Evolutionary conservation across 2,329 filamentous ascomycete species (phyloP), one percentile per base, ranked within the genome.

Genomic region (Drechslerella coelobrocha): DNA sequence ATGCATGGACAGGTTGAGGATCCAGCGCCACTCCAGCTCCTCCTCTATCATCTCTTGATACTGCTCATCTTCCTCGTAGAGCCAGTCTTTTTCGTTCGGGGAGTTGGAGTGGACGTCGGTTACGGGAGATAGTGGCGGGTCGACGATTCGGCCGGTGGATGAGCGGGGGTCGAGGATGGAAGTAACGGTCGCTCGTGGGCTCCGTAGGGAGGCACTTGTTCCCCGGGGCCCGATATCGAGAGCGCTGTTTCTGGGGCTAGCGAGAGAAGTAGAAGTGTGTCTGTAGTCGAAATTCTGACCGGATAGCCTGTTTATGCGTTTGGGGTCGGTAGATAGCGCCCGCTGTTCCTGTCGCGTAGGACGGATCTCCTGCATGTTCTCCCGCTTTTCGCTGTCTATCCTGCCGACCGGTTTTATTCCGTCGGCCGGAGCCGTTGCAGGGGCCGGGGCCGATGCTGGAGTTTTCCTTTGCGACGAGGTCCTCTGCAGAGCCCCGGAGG

Each of bases 1-100:
- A 79, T 96, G 92, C 94, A 99, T 97, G 79, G 92, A 97, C 69
- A 97, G 84, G 77, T 99, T 99, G 75, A 99, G 82, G 69, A 99
- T 97, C 94, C 94, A 99, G 76, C 85, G 88, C 71, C 84, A 85
- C 76, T 97, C 92, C 61, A 97, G 84, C 79, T 97, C 93, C 73
- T 90, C 86, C 73, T 89, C 86, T 73, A 96, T 84, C 75, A 86
- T 82, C 56, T 83, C 81, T 57, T 89, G 85, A 75, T 89, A 84
- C 14, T 76, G 61, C 29, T 61, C 61, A 41, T 72, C 60, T 52
- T 68, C 56, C 48, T 65, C 56, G 52, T 61, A 61, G 17, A 61
- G 55, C 68, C 68, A 61, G 55, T 65, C 61, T 21, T 66, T 65
- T 23, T 47, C 29, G 31, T 66, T 56, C 7, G 61, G 61, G n/a